Conservation (phyloP, 2,329 filamentous ascomycete genomes). For the Diaporthe destruens region DNA sequence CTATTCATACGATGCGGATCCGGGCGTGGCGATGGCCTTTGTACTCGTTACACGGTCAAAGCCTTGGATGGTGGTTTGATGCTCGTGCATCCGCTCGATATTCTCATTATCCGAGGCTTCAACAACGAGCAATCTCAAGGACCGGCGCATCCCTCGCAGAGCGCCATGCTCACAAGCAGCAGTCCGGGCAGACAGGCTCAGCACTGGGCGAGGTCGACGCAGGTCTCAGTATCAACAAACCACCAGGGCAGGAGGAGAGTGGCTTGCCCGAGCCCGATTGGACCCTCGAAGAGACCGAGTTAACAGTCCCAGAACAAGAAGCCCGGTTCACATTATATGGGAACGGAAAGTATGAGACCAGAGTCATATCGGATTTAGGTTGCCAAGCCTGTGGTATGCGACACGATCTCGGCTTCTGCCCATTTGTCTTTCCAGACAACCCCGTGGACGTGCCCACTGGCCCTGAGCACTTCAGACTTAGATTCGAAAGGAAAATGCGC, state of each 20-base stretch:
- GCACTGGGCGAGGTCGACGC: background rate
- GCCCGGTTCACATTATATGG: background rate
- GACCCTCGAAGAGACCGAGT: background rate
- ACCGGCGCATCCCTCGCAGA: too few relatives aligned
- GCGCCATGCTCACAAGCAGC: background rate
- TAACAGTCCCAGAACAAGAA: background rate
- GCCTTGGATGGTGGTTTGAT: background rate
- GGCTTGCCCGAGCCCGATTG: background rate
- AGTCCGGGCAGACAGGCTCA: too few relatives aligned
- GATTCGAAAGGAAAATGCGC: background rate
- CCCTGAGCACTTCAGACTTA: accelerated
- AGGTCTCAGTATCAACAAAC: too few relatives aligned
- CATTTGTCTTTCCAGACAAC: background rate
- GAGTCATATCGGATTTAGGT: accelerated
- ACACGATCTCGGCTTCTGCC: background rate
- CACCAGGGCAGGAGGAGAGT: background rate
- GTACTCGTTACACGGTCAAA: background rate
- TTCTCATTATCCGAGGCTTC: background rate
- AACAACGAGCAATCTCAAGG: background rate
- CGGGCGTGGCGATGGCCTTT: slow-evolving; percentile 1
- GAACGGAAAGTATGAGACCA: background rate
- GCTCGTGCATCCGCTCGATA: too few relatives aligned
- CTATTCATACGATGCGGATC: background rate
- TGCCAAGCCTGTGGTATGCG: background rate
- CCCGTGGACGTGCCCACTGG: accelerated